A percentile compares a stretch with the other conserved stretches of the same genome.
These are phyloP conservation scores for Boletus insuetus DNA, from an alignment of 768 basidiomycete genomes.

Conservation along the genomic window DNA sequence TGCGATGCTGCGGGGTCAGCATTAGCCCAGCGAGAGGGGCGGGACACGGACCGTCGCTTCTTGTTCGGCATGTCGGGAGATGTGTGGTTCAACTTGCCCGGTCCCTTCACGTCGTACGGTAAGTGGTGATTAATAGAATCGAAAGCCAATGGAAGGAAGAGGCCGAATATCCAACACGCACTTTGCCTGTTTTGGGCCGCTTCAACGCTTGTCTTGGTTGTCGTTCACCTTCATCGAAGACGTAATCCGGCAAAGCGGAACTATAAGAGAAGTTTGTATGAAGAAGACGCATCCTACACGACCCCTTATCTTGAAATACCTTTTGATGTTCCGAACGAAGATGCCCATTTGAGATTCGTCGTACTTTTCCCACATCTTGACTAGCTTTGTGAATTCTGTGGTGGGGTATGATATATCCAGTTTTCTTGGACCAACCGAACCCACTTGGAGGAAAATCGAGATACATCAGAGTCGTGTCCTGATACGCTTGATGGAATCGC, in stretches of 20 bases:
- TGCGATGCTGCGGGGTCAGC: constrained; percentile 31
- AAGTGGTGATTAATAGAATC: constrained; percentile 19
- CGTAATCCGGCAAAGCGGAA: constrained; percentile 73
- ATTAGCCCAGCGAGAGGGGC: constrained; percentile 8
- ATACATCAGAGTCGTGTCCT: constrained; percentile 15
- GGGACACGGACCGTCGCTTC: constrained; percentile 69
- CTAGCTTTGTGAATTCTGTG: constrained; percentile 89
- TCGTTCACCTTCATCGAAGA: constrained; percentile 79
- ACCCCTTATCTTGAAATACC: constrained; percentile 43
- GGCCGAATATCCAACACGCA: constrained; percentile 33
- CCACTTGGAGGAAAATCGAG: constrained; percentile 48
- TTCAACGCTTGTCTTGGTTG: constrained; percentile 69
- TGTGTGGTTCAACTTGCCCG: constrained; percentile 57
- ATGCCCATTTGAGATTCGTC: constrained; percentile 93
- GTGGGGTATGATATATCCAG: constrained; percentile 98
- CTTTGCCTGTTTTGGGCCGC: constrained; percentile 63
- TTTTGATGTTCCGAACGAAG: constrained; percentile 88
- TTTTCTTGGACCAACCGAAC: constrained; percentile 71
- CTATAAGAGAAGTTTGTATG: constrained; percentile 39
- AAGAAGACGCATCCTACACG: constrained; percentile 12
- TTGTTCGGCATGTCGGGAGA: constrained; percentile 77
- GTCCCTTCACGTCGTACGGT: constrained; percentile 46
- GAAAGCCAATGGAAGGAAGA: constrained; percentile 11
- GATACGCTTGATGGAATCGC: constrained; percentile 12
- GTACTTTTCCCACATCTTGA: constrained; percentile 94